Percentiles rank a stretch among this genome's conserved stretches.
phyloP scores from a whole-genome alignment of 169 alveolate species.

The Plasmodium fragile region DNA sequence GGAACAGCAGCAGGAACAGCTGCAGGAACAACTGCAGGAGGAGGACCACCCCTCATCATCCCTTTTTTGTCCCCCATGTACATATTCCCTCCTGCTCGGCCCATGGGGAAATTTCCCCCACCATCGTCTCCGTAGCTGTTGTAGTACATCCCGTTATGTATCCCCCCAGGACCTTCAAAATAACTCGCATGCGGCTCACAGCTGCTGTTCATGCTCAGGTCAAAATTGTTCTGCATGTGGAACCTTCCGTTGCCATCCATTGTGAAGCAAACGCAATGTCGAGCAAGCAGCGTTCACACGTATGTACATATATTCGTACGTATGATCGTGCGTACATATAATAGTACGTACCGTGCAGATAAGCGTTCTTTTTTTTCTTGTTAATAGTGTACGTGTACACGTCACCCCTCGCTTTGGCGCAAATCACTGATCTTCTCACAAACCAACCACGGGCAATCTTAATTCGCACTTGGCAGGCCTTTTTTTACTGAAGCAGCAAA shows the following conservation, averaged over 20 bases:
- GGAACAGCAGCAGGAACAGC: background rate
- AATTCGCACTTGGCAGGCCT: background rate
- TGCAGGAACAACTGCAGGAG: no score
- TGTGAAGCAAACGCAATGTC: background rate
- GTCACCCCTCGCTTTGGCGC: background rate
- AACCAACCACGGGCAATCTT: background rate
- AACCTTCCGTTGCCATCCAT: slow-evolving; percentile 26
- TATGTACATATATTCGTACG: background rate
- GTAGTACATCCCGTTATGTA: background rate
- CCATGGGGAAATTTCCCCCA: background rate
- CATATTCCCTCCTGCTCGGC: background rate
- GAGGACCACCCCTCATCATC: background rate
- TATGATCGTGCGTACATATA: background rate
- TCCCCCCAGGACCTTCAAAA: background rate
- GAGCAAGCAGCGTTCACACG: background rate
- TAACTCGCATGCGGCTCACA: background rate
- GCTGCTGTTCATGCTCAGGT: background rate
- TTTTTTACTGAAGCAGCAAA: background rate
- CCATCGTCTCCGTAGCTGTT: background rate
- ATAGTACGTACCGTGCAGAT: no score
- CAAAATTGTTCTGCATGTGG: background rate
- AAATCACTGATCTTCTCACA: background rate
- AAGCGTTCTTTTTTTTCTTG: background rate
- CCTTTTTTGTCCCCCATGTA: background rate
- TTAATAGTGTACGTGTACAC: background rate